Conservation (phyloP, 345 rosid genomes). For the Atalantia buxifolia region DNA sequence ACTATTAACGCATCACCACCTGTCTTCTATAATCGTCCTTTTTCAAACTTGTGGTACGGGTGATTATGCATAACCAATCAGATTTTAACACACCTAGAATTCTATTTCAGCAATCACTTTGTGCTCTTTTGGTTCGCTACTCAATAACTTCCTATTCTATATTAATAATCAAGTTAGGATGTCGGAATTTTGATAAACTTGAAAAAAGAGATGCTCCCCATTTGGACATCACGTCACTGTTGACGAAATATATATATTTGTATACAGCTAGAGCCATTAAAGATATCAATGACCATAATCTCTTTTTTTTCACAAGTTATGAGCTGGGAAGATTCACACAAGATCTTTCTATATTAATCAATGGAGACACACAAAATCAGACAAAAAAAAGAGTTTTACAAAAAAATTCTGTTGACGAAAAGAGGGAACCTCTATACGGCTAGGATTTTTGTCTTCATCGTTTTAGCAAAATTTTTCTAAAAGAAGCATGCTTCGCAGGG, state of each 20-base stretch:
- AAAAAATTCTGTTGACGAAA: not conserved
- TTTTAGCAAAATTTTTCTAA: too few relatives aligned
- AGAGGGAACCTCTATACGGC: not conserved
- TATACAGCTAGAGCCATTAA: too few relatives aligned
- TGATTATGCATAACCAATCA: not conserved
- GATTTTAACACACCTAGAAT: not conserved
- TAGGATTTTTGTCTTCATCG: constrained; percentile 4
- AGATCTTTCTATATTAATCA: not conserved
- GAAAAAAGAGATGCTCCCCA: not conserved
- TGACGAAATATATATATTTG: not conserved
- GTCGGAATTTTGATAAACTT: not conserved
- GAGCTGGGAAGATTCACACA: not conserved
- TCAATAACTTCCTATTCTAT: too few relatives aligned
- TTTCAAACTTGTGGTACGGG: not conserved
- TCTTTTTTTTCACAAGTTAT: not conserved
- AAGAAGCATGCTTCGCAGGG: not conserved
- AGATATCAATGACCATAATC: not conserved
- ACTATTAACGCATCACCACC: not conserved
- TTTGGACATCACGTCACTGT: not conserved
- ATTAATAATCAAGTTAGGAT: not conserved
- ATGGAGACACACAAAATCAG: not conserved
- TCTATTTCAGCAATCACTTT: not conserved
- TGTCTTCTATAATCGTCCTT: not conserved
- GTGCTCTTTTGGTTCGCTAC: not conserved
- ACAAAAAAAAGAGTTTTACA: not conserved